Conservation (phyloP, 441 rosid species). For the Mallotus japonicus region DNA sequence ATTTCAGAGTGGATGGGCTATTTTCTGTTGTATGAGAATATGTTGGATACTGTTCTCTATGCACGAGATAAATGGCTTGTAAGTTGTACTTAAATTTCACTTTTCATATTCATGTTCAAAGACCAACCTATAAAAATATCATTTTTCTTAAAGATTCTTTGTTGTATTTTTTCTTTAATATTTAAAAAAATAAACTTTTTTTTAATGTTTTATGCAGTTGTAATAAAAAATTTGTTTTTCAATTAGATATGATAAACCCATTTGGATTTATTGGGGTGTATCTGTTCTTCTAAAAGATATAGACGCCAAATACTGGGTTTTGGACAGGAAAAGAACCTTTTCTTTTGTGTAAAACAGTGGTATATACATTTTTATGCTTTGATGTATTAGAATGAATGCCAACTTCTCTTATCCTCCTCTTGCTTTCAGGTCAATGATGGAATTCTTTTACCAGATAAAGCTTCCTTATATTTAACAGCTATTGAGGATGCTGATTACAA, state of each 20-base stretch:
- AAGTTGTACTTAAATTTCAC: constrained; percentile 32
- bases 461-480: constrained; percentile 86
- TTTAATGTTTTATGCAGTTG: too few species aligned
- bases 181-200: too few species aligned
- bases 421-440: constrained; percentile 70
- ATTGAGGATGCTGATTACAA: constrained; percentile 98
- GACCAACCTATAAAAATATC: too few species aligned
- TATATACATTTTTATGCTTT: neutral
- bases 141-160: too few species aligned
- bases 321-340: neutral
- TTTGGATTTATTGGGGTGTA: neutral
- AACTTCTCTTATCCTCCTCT: constrained; percentile 9
- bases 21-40: constrained; percentile 90
- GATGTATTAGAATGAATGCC: neutral
- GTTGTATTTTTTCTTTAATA: too few species aligned
- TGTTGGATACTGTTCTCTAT: constrained; percentile 86
- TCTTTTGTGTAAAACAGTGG: neutral
- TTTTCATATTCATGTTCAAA: neutral
- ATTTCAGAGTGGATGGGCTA: constrained; percentile 99
- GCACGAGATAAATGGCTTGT: constrained; percentile 99
- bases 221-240: too few species aligned
- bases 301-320: neutral
- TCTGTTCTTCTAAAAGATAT: neutral
- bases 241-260: neutral
- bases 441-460: constrained; percentile 86